Percentiles rank a stretch among this genome's conserved stretches.
phyloP scores from a whole-genome alignment of 148 eudicot genomes.

The Mesembryanthemum crystallinum region DNA sequence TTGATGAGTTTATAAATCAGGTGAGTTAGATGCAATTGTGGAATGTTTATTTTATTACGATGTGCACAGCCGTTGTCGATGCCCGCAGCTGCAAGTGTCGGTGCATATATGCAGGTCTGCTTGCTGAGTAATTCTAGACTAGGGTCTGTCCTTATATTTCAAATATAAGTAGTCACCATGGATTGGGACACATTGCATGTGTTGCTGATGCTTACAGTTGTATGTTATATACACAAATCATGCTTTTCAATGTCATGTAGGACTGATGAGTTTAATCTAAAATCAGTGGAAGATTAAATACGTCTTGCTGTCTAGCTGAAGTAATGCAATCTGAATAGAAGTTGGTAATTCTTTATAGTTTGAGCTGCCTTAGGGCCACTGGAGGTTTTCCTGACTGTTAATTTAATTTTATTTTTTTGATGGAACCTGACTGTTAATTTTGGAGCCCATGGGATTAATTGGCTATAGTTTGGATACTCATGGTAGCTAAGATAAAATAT shows the following conservation, averaged over 20 bases:
- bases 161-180: too few relatives aligned
- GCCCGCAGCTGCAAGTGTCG: neutral
- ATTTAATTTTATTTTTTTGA: too few relatives aligned
- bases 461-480: too few relatives aligned
- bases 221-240: neutral
- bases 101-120: neutral
- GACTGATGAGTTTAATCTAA: neutral
- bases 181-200: neutral
- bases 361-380: too few relatives aligned
- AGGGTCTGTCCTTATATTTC: neutral
- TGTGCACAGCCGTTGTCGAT: neutral
- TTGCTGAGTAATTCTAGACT: neutral
- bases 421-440: too few relatives aligned
- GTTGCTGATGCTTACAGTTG: neutral
- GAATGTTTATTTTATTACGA: neutral
- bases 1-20: conserved; percentile 97
- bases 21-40: conserved; percentile 33
- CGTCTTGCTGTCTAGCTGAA: neutral
- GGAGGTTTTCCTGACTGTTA: too few relatives aligned
- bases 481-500: too few relatives aligned
- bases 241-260: neutral
- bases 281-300: neutral
- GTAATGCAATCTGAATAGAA: neutral
- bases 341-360: too few relatives aligned
- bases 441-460: too few relatives aligned